These are phyloP conservation scores for Scutellaria baicalensis DNA, from an alignment of 257 asterid species.

Conservation along the genomic window DNA sequence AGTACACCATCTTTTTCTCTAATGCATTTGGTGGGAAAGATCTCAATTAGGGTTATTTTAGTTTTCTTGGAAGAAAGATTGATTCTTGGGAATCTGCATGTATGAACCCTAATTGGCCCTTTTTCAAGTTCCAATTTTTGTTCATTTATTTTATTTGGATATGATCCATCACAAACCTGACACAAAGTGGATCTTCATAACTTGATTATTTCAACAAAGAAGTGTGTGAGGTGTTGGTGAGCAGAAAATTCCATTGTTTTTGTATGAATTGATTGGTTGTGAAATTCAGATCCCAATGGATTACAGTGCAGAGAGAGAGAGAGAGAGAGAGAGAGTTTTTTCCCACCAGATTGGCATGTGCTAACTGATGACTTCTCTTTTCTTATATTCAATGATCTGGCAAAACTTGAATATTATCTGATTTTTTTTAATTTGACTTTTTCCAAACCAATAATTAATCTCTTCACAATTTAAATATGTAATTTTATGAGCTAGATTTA, in stretches of 20 bases:
- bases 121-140: not conserved
- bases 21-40: constrained; percentile 18
- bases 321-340: constrained; percentile 2
- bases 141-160: not conserved
- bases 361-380: constrained; percentile 20
- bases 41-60: not conserved
- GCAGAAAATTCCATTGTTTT: not conserved
- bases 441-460: not conserved
- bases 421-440: constrained; percentile 25
- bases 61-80: not conserved
- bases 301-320: constrained; percentile 19
- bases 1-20: not conserved
- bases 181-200: constrained; percentile 18
- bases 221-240: constrained; percentile 14
- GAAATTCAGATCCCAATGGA: constrained; percentile 38
- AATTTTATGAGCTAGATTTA: too few relatives aligned
- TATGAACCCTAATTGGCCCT: not conserved
- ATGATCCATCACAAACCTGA: constrained; percentile 15
- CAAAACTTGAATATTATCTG: constrained; percentile 16
- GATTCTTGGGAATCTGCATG: constrained; percentile 27
- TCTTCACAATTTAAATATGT: too few relatives aligned
- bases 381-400: constrained; percentile 21
- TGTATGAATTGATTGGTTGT: not conserved
- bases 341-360: constrained; percentile 24
- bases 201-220: constrained; percentile 7